Percentiles rank a stretch among this genome's conserved stretches.
These are phyloP conservation scores for Ustilago trichophora DNA, from an alignment of 1,284 basidiomycete species.

Conservation along the genomic window DNA sequence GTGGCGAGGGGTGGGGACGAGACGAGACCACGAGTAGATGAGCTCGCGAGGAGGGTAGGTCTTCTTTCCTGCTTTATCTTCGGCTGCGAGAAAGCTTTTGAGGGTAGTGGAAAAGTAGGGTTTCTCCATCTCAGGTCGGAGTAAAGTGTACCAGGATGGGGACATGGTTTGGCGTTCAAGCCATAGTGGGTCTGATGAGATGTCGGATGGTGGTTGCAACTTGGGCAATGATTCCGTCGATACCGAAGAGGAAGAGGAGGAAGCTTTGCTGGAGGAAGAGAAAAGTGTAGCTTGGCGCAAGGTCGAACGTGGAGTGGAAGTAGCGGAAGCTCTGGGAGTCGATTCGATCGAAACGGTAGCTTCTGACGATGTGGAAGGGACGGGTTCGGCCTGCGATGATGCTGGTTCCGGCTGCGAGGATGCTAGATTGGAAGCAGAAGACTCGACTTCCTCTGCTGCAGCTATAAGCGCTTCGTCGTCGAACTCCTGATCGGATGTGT, in stretches of 20 bases:
- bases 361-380: constrained; percentile 1
- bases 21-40: constrained; percentile 65
- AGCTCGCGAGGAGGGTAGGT: constrained; percentile 59
- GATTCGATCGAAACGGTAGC: background rate
- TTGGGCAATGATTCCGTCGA: constrained; percentile 9
- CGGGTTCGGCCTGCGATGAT: constrained; percentile 7
- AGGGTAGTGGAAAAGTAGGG: constrained; percentile 53
- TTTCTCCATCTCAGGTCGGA: constrained; percentile 54
- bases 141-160: constrained; percentile 47
- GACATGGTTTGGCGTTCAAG: constrained; percentile 64
- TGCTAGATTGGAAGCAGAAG: constrained; percentile 11
- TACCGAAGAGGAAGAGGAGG: background rate
- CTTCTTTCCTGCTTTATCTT: constrained; percentile 45
- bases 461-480: constrained; percentile 50
- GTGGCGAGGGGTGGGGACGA: constrained; percentile 55
- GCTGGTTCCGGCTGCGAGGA: constrained; percentile 9
- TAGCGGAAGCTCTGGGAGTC: background rate
- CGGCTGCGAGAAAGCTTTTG: constrained; percentile 55
- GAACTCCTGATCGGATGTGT: constrained; percentile 29
- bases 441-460: constrained; percentile 48
- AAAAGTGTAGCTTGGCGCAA: constrained; percentile 22
- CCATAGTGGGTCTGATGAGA: constrained; percentile 34
- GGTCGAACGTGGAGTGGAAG: constrained; percentile 1
- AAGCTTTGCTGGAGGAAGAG: background rate
- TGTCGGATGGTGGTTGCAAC: constrained; percentile 13